Percentiles rank a stretch among this genome's conserved stretches.
phyloP scores from a whole-genome alignment of 805 yeast species.

The Lipomyces japonicus region DNA sequence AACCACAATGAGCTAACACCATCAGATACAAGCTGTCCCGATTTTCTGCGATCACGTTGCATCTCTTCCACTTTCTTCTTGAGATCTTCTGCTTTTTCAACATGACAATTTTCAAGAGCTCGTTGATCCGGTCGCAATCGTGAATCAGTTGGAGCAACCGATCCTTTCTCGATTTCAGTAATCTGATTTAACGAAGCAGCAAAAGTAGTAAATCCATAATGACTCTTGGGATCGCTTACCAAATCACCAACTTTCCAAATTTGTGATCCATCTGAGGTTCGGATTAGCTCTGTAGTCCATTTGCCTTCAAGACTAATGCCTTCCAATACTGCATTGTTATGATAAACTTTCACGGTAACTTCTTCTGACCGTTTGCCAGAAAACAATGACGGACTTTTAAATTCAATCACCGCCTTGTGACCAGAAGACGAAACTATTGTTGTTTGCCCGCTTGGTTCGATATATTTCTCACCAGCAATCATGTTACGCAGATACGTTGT shows the following conservation, averaged over 20 bases:
- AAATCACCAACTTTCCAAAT: conserved; percentile 68
- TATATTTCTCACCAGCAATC: conserved; percentile 90
- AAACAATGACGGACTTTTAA: conserved; percentile 80
- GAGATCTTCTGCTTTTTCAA: conserved; percentile 65
- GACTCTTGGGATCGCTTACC: conserved; percentile 53
- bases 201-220: conserved; percentile 83
- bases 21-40: conserved; percentile 22
- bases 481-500: conserved; percentile 77
- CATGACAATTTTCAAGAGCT: conserved; percentile 62
- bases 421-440: conserved; percentile 65
- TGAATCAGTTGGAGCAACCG: conserved; percentile 81
- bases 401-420: conserved; percentile 63
- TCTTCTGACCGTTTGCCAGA: conserved; percentile 71
- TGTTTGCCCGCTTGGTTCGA: conserved; percentile 75
- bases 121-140: conserved; percentile 83
- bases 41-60: conserved; percentile 72
- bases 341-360: conserved; percentile 44
- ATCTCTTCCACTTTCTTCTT: conserved; percentile 70
- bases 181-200: conserved; percentile 79
- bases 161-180: conserved; percentile 60
- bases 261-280: conserved; percentile 36
- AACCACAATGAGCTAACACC: conserved; percentile 24
- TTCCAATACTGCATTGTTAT: conserved; percentile 39
- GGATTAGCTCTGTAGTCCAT: conserved; percentile 71
- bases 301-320: conserved; percentile 52